Percentiles rank a stretch among this genome's conserved stretches.
Evolutionary conservation across 1,284 basidiomycete species (phyloP).

Genomic region (Trichosporon inkin): DNA sequence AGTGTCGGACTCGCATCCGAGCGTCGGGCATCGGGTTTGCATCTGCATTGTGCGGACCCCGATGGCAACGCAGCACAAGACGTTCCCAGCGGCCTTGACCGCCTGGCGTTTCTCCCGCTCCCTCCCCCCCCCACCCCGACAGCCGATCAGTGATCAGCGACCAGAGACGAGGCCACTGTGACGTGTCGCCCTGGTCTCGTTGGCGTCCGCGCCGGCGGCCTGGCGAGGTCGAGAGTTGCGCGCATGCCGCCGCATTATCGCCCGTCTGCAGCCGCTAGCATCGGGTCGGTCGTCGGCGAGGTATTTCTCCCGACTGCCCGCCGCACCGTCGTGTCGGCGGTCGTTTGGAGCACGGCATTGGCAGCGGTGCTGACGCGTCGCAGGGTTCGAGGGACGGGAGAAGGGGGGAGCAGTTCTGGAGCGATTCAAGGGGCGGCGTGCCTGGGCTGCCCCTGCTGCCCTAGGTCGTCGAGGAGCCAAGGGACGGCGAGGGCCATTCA

Average conservation of each 20-base stretch:
- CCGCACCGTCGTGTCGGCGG: not conserved
- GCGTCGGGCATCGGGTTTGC: too few relatives aligned
- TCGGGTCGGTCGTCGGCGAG: conserved; percentile 5
- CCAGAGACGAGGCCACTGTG: too few relatives aligned
- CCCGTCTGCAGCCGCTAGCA: not conserved
- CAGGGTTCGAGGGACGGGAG: not conserved
- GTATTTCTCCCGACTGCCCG: conserved; percentile 6
- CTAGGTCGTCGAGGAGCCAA: not conserved
- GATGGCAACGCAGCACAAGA: too few relatives aligned
- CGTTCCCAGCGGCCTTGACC: too few relatives aligned
- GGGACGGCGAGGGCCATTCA: not conserved
- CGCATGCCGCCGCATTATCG: conserved; percentile 2
- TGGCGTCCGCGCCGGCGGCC: too few relatives aligned
- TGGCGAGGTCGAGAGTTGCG: not conserved
- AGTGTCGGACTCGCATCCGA: too few relatives aligned
- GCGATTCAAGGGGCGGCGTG: conserved; percentile 1
- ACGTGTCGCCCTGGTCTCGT: not conserved
- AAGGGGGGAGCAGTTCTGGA: not conserved
- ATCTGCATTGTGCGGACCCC: too few relatives aligned
- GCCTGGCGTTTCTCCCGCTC: too few relatives aligned
- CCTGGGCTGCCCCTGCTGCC: not conserved
- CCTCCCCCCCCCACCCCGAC: too few relatives aligned
- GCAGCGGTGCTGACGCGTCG: not conserved
- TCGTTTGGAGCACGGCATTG: not conserved
- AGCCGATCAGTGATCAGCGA: too few relatives aligned